Evolutionary conservation across 169 alveolate species (phyloP), one percentile per base, ranked within the genome.

Genomic region (Cryptosporidium meleagridis): DNA sequence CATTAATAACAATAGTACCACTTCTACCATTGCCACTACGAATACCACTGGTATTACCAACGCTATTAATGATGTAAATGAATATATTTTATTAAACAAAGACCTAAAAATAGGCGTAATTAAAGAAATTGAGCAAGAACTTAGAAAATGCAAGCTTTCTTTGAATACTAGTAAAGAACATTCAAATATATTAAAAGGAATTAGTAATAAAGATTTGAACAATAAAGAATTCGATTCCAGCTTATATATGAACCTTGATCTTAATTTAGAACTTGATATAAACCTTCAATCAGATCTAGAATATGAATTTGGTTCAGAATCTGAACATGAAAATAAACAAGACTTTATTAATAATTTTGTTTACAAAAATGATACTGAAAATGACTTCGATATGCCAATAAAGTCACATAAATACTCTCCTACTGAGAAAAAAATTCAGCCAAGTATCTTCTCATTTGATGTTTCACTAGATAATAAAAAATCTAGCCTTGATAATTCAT

Each of bases 91-190:
- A 48, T 59, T 59, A 21, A 35, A n/a, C 31, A 73, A 14, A 23
- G 86, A 73, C 52, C 39, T 73, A 58, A 73, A 58, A 29, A 73
- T 26, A 29, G 86, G 68, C 1, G 71, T 73, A 33, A 73, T 73
- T 33, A 73, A 31, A 33, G 86, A 73, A 41, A 73, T 73, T 31
- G 70, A 73, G 37, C 21, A 55, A 23, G 86, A 73, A 51, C 58
- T 73, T 16, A 73, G 55, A 23, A 51, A 59, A 14, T 73, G 86
- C 33, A 73, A 51, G 18, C 68, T 73, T 18, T 73, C 86, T 37
- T n/a, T 73, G 39, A 44, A 39, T 37, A 6, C 33, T 35, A 21
- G 6, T 62, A 33, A n/a, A 31, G 45, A 31, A 35, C 12, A 10
- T 48, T 21, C n/a, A 12, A 48, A 48, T 48, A 3, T 14, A 16